Conservation (phyloP, 228 moss, liverwort and hornwort genomes). For the Sphagnum magellanicum region DNA sequence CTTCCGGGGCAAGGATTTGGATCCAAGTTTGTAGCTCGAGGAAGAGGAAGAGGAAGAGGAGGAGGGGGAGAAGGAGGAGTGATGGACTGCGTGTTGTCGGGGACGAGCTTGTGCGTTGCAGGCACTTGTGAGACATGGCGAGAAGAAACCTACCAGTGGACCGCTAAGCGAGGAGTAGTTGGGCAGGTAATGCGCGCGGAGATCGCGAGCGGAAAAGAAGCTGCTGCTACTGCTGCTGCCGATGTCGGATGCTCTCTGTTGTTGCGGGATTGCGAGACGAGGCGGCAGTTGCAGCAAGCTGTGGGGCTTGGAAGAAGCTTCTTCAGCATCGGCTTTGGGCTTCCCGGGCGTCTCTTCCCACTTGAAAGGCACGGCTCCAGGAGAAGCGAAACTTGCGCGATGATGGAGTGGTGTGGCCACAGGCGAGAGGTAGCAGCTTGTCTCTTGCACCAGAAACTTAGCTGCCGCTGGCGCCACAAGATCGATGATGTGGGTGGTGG, state of each 20-base stretch:
- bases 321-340: conserved; percentile 28
- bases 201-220: too few relatives aligned
- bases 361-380: conserved; percentile 23
- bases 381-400: too few relatives aligned
- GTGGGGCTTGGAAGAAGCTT: conserved; percentile 7
- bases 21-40: too few relatives aligned
- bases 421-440: too few relatives aligned
- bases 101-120: too few relatives aligned
- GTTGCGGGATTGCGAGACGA: conserved; percentile 29
- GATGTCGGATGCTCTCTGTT: background rate
- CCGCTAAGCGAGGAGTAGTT: conserved; percentile 1
- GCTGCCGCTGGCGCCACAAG: conserved; percentile 55
- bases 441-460: conserved; percentile 37
- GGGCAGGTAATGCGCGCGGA: too few relatives aligned
- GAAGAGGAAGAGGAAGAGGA: too few relatives aligned
- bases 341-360: conserved; percentile 52
- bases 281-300: conserved; percentile 40
- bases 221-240: too few relatives aligned
- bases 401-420: too few relatives aligned
- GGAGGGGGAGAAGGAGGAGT: too few relatives aligned
- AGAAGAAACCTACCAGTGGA: conserved; percentile 31
- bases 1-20: too few relatives aligned
- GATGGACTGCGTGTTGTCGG: too few relatives aligned
- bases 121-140: conserved; percentile 4
- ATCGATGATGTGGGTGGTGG: conserved; percentile 36